A percentile compares a stretch with the other conserved stretches of the same genome.
These are phyloP conservation scores for Suhomyces pyralidae DNA, from an alignment of 805 yeast species.

Conservation along the genomic window DNA sequence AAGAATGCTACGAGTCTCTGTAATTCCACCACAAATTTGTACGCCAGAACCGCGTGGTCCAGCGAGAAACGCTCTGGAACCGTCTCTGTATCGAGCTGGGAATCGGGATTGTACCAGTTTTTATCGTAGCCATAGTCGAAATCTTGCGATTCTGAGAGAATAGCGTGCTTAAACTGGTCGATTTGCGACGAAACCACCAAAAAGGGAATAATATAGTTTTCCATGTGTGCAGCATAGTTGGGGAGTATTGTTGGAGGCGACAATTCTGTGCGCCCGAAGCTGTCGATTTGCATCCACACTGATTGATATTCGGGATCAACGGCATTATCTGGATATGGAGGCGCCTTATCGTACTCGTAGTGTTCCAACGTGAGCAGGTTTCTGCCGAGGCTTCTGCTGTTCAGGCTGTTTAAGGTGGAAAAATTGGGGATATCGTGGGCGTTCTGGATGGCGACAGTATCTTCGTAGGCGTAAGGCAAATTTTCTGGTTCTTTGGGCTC, in stretches of 20 bases:
- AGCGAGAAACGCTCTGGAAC: slow-evolving; percentile 6
- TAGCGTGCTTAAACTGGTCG: slow-evolving; percentile 14
- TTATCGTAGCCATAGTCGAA: slow-evolving; percentile 14
- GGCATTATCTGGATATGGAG: background rate
- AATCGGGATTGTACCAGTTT: slow-evolving; percentile 17
- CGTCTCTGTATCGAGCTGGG: slow-evolving; percentile 4
- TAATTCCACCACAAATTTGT: slow-evolving; percentile 17
- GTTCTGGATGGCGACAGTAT: slow-evolving; percentile 25
- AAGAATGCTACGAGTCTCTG: slow-evolving; percentile 24
- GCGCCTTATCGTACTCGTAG: background rate
- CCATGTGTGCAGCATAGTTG: slow-evolving; percentile 12
- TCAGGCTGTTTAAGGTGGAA: background rate
- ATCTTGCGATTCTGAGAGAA: slow-evolving; percentile 10
- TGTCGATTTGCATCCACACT: background rate
- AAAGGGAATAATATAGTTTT: slow-evolving; percentile 29
- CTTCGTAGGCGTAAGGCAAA: slow-evolving; percentile 2
- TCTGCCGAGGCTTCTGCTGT: background rate
- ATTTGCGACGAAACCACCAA: slow-evolving; percentile 26
- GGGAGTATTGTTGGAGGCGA: slow-evolving; percentile 18
- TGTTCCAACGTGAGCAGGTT: background rate
- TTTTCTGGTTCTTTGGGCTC: background rate
- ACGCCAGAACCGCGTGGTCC: slow-evolving; percentile 7
- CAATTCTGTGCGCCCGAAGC: background rate
- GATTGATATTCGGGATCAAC: background rate
- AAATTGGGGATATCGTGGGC: slow-evolving; percentile 33